phyloP scores from a whole-genome alignment of 192 early-diverging fungal genomes.

The Backusella tuberculispora region DNA sequence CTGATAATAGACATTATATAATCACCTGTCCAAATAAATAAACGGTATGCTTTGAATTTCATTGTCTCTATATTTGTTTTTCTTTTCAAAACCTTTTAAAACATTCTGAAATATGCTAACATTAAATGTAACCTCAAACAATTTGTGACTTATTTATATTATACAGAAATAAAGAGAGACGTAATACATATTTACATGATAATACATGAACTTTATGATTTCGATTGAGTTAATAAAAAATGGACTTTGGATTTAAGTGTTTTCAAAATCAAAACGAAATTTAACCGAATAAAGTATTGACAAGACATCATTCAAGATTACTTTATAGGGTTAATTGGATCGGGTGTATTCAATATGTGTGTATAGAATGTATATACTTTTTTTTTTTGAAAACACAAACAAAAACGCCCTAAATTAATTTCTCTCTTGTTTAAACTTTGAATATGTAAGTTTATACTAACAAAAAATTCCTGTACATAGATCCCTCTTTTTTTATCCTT shows the following conservation, averaged over 20 bases:
- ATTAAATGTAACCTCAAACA: not conserved
- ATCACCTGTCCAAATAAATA: constrained; percentile 4
- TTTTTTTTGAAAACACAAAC: constrained; percentile 14
- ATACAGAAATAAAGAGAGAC: too few relatives aligned
- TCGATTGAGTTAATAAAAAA: not conserved
- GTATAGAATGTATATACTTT: not conserved
- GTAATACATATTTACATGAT: not conserved
- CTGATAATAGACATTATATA: not conserved
- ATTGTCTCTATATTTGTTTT: constrained; percentile 8
- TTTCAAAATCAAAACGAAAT: not conserved
- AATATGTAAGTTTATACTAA: constrained; percentile 13
- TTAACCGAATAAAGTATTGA: constrained; percentile 1
- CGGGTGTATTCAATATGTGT: not conserved
- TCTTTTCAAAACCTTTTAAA: not conserved
- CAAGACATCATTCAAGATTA: not conserved
- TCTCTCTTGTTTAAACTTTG: constrained; percentile 1
- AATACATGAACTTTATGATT: not conserved
- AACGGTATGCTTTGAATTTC: constrained; percentile 9
- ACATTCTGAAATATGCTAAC: not conserved
- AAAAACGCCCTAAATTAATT: constrained; percentile 6
- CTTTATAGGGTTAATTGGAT: constrained; percentile 17
- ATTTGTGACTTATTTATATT: not conserved
- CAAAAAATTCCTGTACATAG: not conserved
- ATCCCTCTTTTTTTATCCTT: not conserved
- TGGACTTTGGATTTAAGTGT: not conserved